Evolutionary conservation across 805 yeast species (phyloP).

Genomic region (Ogataea degrootiae): DNA sequence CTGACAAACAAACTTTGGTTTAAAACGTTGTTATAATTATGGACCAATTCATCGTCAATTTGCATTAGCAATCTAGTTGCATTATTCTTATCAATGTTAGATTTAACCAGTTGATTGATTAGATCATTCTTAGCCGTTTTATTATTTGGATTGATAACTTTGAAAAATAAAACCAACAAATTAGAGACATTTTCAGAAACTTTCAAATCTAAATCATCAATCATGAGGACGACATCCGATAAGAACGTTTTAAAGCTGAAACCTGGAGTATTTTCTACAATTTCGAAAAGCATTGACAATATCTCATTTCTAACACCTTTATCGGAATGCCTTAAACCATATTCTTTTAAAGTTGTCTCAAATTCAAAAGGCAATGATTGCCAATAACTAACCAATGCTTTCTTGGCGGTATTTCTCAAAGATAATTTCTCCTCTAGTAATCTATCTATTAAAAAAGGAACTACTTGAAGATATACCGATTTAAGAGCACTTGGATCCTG

Average conservation of each 20-base stretch:
- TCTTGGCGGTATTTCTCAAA: slow-evolving; percentile 40
- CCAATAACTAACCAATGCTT: slow-evolving; percentile 53
- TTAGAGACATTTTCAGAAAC: slow-evolving; percentile 17
- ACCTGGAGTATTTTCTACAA: slow-evolving; percentile 33
- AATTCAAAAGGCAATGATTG: slow-evolving; percentile 45
- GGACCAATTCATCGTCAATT: slow-evolving; percentile 26
- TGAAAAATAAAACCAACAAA: slow-evolving; percentile 35
- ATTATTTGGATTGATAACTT: slow-evolving; percentile 24
- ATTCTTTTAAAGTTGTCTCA: slow-evolving; percentile 39
- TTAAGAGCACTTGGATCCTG: slow-evolving; percentile 45
- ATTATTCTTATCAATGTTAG: slow-evolving; percentile 26
- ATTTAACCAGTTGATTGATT: slow-evolving; percentile 34
- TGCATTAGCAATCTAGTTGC: slow-evolving; percentile 23
- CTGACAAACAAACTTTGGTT: slow-evolving; percentile 22
- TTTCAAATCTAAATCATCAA: slow-evolving; percentile 14
- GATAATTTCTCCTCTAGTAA: slow-evolving; percentile 38
- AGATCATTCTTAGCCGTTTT: slow-evolving; percentile 43
- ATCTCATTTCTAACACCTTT: slow-evolving; percentile 37
- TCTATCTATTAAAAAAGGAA: slow-evolving; percentile 48
- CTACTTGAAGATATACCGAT: slow-evolving; percentile 37
- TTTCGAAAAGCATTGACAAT: slow-evolving; percentile 39
- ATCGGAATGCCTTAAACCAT: slow-evolving; percentile 39
- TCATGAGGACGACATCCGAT: slow-evolving; percentile 19
- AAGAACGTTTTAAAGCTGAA: slow-evolving; percentile 31
- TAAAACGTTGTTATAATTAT: slow-evolving; percentile 10